Base-by-base conservation (phyloP, 352 stramenopile genomes). In the Pythium dissimile region DNA sequence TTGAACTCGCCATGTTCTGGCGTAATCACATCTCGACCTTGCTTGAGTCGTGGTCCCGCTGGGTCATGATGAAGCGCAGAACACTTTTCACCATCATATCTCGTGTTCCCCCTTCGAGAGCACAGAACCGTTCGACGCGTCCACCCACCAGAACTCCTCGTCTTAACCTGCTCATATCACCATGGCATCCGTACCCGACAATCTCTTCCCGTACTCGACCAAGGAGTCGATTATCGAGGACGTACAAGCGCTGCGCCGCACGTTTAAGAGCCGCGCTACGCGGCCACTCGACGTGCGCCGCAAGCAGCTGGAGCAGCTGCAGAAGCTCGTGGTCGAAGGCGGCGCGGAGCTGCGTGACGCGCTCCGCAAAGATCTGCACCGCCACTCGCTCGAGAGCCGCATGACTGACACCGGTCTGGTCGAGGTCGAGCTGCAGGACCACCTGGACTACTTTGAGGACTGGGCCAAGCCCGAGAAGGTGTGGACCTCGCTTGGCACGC, bases 361-460 rank as follows among this genome's bases (percentile, higher is more conserved):
- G 34, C 35, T 91, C 35, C 75, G 61, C 54, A 76, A 77, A 28
- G 83, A 93, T 51, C 38, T 93, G 49, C 73, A 80, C 74, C 85
- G 86, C 59, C 69, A 78, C 21, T 71, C 80, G 27, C 64, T 74
- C 27, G 88, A 96, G 68, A 75, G 65, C 47, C 68, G 72, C n/a
- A 60, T 86, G 48, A 69, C 59, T 16, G 87, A 96, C 57, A 47
- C 90, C 13, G 45, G 46, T 18, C 49, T 75, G 9, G 35, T 94
- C 2, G 43, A 75, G 8, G 45, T 37, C 18, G 88, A 96, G 61
- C 70, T 95, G 21, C 74, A 87, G 52, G 34, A 87, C 27, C 68
- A 87, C 28, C 59, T 90, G 16, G 77, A 87, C 59, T 78, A 83
- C 54, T 52, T 91, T 26, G 59, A 75, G 24, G 67, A 78, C 37